Evolutionary conservation across 768 basidiomycete genomes (phyloP).

Genomic region (Podaxis mareebaensis): DNA sequence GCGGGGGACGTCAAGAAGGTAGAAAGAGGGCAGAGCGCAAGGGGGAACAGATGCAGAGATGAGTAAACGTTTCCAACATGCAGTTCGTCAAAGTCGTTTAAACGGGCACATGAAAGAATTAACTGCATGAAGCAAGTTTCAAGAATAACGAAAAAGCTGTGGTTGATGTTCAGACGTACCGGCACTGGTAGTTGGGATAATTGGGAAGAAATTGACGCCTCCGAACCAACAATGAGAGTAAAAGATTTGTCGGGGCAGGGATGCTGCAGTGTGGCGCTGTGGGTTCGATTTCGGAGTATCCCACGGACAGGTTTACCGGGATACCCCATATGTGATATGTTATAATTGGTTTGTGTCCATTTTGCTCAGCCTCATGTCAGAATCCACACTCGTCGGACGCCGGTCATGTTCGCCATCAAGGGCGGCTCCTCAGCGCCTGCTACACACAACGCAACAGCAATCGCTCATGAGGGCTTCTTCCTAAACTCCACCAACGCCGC

Average conservation of each 20-base stretch:
- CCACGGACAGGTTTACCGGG: neutral
- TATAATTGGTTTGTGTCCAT: neutral
- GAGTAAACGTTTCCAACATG: neutral
- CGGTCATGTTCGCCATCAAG: neutral
- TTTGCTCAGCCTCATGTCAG: neutral
- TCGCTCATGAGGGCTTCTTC: neutral
- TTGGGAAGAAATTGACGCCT: neutral
- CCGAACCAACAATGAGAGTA: neutral
- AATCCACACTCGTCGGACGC: neutral
- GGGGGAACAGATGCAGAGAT: neutral
- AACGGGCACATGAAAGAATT: neutral
- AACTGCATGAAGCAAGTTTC: neutral
- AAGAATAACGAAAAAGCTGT: neutral
- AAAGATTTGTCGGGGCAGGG: neutral
- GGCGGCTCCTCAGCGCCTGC: neutral
- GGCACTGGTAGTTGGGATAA: neutral
- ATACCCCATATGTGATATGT: too few relatives aligned
- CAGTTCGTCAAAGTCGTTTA: neutral
- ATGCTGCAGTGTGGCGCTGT: neutral
- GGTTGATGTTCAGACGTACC: neutral
- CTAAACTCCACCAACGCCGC: neutral
- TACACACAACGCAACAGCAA: neutral
- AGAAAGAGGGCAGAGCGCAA: neutral
- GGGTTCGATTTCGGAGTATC: neutral
- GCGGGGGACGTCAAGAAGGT: constrained; percentile 33